phyloP scores from a whole-genome alignment of 495 filamentous ascomycete genomes.

The Pseudoneurospora amorphoporcata region DNA sequence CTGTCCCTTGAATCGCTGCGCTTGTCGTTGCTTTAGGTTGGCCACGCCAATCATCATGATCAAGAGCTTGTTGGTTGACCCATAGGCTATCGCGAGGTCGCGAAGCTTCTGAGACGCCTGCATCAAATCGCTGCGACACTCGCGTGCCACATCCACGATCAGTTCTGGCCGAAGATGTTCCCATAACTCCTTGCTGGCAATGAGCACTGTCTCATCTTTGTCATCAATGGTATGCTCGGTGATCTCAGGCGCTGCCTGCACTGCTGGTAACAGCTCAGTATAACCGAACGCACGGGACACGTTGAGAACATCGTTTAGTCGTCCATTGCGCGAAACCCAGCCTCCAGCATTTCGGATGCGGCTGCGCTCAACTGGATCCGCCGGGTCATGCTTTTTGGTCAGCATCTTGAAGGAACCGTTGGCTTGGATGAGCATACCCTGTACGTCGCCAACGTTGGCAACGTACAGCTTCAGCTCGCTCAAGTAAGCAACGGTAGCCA shows the following conservation, averaged over 20 bases:
- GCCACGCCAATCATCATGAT: constrained; percentile 93
- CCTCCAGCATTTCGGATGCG: constrained; percentile 92
- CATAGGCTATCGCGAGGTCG: constrained; percentile 92
- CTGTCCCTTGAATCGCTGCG: constrained; percentile 55
- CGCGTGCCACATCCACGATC: constrained; percentile 81
- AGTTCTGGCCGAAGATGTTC: constrained; percentile 81
- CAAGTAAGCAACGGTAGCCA: constrained; percentile 86
- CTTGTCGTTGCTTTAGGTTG: constrained; percentile 71
- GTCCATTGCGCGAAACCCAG: constrained; percentile 88
- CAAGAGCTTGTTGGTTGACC: constrained; percentile 90
- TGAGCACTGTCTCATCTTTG: constrained; percentile 85
- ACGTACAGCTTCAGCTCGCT: constrained; percentile 84
- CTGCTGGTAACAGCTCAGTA: constrained; percentile 79
- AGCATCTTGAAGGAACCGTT: constrained; percentile 71
- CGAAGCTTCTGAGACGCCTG: constrained; percentile 90
- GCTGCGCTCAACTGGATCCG: constrained; percentile 67
- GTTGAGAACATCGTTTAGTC: constrained; percentile 80
- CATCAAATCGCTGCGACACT: constrained; percentile 80
- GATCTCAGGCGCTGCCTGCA: constrained; percentile 85
- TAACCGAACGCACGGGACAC: constrained; percentile 95
- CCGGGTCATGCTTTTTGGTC: constrained; percentile 87
- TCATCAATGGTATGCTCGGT: constrained; percentile 70
- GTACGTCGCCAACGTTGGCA: constrained; percentile 90
- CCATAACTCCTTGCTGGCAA: constrained; percentile 90
- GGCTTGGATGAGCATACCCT: constrained; percentile 85